phyloP scores from a whole-genome alignment of 441 rosid species.

The Corymbia citriodora region DNA sequence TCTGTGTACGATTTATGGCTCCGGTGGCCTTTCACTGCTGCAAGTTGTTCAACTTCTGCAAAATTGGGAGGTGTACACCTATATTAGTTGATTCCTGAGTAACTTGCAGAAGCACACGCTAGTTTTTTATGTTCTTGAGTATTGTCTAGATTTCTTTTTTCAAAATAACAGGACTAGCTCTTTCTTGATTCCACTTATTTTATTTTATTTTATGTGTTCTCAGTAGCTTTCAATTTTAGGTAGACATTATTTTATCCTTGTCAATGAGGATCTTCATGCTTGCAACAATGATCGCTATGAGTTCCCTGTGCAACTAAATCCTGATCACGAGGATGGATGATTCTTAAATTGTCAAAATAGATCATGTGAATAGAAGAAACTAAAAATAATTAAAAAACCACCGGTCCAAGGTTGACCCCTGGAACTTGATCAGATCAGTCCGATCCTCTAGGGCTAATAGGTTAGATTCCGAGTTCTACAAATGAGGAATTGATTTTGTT shows the following conservation, averaged over 20 bases:
- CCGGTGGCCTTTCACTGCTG: too few relatives aligned
- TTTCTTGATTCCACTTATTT: not conserved
- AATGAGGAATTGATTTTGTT: rapidly evolving
- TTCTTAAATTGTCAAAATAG: not conserved
- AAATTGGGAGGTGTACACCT: too few relatives aligned
- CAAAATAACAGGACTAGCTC: not conserved
- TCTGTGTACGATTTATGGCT: too few relatives aligned
- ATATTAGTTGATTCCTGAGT: too few relatives aligned
- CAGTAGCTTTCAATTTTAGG: not conserved
- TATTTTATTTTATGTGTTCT: not conserved
- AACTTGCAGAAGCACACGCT: too few relatives aligned
- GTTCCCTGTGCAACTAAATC: not conserved
- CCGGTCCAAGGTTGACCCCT: not conserved
- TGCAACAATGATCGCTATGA: not conserved
- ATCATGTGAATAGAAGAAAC: not conserved
- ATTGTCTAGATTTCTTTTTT: not conserved
- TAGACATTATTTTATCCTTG: not conserved
- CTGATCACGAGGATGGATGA: not conserved
- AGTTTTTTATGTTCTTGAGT: not conserved
- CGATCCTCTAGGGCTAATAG: too few relatives aligned
- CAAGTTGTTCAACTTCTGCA: too few relatives aligned
- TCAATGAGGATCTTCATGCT: not conserved
- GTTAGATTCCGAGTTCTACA: rapidly evolving
- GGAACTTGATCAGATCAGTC: too few relatives aligned
- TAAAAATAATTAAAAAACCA: too few relatives aligned